Base-by-base conservation (phyloP, 176 grass and related monocot species). In the Tillandsia fasciculata region DNA sequence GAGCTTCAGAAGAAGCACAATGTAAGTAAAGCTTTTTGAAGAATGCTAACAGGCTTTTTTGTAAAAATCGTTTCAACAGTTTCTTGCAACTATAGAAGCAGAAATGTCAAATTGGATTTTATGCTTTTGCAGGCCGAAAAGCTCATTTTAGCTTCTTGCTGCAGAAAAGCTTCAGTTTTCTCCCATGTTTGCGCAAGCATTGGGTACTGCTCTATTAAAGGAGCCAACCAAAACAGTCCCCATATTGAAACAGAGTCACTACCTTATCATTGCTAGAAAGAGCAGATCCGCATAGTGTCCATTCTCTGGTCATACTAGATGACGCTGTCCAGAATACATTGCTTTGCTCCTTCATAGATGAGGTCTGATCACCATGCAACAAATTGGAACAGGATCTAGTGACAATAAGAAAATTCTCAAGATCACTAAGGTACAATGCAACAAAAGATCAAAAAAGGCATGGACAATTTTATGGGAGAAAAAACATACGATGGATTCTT, bases 281-380 rank as follows among this genome's bases (percentile, higher is more conserved):
- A 20, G 89, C 82, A 80, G 89, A 92, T 81, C 89, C 89, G 61
- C 89, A 97, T 71, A 97, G 74, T 69, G 87, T 50, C 89, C 94
- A 97, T 72, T 86, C 79, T 75, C 79, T 87, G 29, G 86, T 80
- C 56, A 72, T 50, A 78, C 70, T 48, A 72, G 76, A 51, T 26
- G 79, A 83, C 5, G 72, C 64, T 61, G 53, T 77, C 89, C 89
- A 93, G 69, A 82, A 14, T n/a, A 73, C 72, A 77, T 72, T 64
- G 15, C 2, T 80, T 70, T 83, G 68, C 66, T 87, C 74, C 28
- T 74, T 79, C 48, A 70, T 74, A 51, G 73, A 73, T 26, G 81
- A 89, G 26, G 76, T 69, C 9, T 67, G 61, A 68, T 87, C 84
- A 79, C 72, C 74, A 42, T 48, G 54, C 52, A 47, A 29, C 8